These are phyloP conservation scores for Penicillium verhagenii DNA, from an alignment of 495 filamentous ascomycete species.

Conservation along the genomic window DNA sequence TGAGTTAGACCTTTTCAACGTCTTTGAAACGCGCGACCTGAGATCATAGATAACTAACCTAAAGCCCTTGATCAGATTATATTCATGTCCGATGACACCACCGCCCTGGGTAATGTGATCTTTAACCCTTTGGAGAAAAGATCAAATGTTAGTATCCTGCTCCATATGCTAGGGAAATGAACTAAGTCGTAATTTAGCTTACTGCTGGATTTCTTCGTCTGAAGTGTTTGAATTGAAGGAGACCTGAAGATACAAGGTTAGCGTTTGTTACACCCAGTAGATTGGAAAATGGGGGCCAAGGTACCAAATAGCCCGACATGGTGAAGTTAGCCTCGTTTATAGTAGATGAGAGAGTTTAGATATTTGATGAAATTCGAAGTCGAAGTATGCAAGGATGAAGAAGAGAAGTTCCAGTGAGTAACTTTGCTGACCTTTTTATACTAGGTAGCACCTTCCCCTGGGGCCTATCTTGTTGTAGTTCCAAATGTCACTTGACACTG, in stretches of 20 bases:
- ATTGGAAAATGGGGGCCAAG: too few species aligned
- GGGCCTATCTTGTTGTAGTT: too few species aligned
- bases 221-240: neutral
- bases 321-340: neutral
- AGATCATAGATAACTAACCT: neutral
- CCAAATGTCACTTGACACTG: neutral
- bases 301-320: neutral
- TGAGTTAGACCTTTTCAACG: neutral
- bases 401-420: too few species aligned
- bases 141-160: neutral
- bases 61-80: neutral
- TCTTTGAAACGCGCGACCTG: neutral
- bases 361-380: too few species aligned
- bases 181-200: neutral
- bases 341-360: neutral
- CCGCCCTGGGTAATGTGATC: neutral
- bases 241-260: neutral
- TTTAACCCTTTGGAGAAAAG: neutral
- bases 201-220: neutral
- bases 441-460: neutral
- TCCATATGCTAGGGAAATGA: too few species aligned
- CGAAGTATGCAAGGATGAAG: too few species aligned
- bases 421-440: too few species aligned
- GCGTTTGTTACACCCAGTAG: too few species aligned
- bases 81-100: neutral